Base-by-base conservation (phyloP, 768 basidiomycete genomes). In the Clitopilus passeckerianus region DNA sequence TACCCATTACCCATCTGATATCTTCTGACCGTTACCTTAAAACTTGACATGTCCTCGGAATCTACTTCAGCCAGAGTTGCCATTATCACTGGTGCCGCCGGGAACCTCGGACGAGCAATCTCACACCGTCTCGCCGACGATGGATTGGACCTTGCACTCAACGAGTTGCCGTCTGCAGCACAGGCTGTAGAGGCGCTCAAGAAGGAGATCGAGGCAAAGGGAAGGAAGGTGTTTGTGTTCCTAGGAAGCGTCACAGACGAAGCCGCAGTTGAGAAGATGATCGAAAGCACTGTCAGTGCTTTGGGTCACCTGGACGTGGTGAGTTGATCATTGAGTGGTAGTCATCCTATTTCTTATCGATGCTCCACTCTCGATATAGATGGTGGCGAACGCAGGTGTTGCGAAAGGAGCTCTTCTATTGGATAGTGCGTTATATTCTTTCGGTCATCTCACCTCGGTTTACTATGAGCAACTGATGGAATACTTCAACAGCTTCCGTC, bases 391-490 rank as follows among this genome's bases (percentile, higher is more conserved):
- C 23, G 57, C 57, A 5, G 68, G 62, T 7, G 57, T 63, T 41
- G 59, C 55, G 6, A 22, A 34, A 23, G 54, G 60, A 0, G 67
- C 64, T 34, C 59, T 66, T 9, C 62, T 71, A 50, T 27, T 68
- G 0, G 66, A 71, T 24, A 68, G 72, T 72, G 58, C 23, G 69
- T 15, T 53, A 12, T 41, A 14, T 41, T n/a, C 37, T 15, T 41
- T 14, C 14, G 3, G 3, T n/a, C n/a, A 15, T 37, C 23, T 27
- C 15, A 8, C 30, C 18, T 16, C 12, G 34, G 53, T 33, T 53
- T 33, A 6, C 44, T n/a, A 6, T 1, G 34, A 10, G 23, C 23
- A 18, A 27, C 23, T 23, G 10, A 33, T 56, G 33, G 16, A 8
- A 22, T 8, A 37, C 6, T 22, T 18, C 14, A 44, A 18, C 34